Evolutionary conservation across 352 stramenopile species (phyloP), one percentile per base, ranked within the genome.

Genomic region (Albugo laibachii): DNA sequence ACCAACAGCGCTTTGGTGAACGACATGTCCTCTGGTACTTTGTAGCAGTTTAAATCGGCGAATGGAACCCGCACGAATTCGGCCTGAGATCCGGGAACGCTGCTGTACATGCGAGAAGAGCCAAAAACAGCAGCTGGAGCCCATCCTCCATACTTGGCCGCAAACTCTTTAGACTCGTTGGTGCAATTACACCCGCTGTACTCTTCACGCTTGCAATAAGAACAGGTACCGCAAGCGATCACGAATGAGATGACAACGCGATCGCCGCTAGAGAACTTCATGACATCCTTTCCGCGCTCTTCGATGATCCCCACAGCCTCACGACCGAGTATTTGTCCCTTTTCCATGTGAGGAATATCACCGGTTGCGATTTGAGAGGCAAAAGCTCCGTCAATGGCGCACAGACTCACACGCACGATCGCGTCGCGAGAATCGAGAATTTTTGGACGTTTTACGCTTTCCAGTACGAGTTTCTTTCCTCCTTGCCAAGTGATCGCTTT

Each of bases 31-130:
- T 62, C 61, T 6, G 72, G 72, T 13, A 84, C 36, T 55, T 70
- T 69, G 50, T 69, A 71, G 52, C 70, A 82, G 59, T 83, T 88
- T 18, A 65, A 44, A 24, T 88, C 75, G 3, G 54, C 75, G 39
- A 75, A 81, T 2, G 75, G 75, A 51, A 88, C 75, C 18, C 74
- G 68, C 13, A 85, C 68, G 41, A 63, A 85, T 62, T 88, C 68
- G 8, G 76, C 76, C 47, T 84, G 69, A 18, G 70, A 65, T 42
- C 76, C 76, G 0, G 72, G 70, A 4, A 82, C 52, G 45, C 75
- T 78, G 50, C 63, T 66, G 21, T 73, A 41, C 60, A 82, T 52
- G 5, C 62, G 61, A 2, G 63, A 68, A 21, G 55, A 62, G 1
- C 75, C 75, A 18, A 84, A 76, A 31, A 85, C 54, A 2, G 71